Evolutionary conservation across 2,329 filamentous ascomycete species (phyloP), one percentile per base, ranked within the genome.

Genomic region (Colletotrichum simmondsii): DNA sequence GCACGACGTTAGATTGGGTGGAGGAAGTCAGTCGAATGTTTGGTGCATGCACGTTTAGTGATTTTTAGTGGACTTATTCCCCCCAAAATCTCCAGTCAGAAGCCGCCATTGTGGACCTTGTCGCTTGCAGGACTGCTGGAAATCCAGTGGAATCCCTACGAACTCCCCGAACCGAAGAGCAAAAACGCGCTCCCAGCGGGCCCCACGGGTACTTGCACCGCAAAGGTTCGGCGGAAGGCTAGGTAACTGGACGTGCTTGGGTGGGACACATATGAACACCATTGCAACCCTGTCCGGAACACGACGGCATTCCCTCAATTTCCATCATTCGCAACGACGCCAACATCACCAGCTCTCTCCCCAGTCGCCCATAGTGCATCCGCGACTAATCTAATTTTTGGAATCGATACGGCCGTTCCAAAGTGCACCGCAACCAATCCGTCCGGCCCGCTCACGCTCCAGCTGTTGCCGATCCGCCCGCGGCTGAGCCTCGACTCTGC

Each of bases 281-380:
- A 73, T 73, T 73, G 71, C 71, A 71, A 73, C 71, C 71, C 67
- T 71, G 66, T 73, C 71, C 71, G 61, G 71, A 71, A 73, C 66
- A 65, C 66, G 56, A 70, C 71, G 67, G 71, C 71, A 65, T 73
- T 73, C 71, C 66, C 70, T 71, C 61, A 57, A 61, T 65, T 73
- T 73, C 71, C 66, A 73, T 73, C 67, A 26, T 65, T 30, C 66
- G 65, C 67, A 49, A 65, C 60, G 60, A 49, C 42, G 8, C 35
- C 57, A 49, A 56, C 60, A 65, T 65, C 71, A 49, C 66, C 71
- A 73, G 26, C 35, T 49, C 46, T 64, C 30, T 37, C 49, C 49
- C 61, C 22, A 53, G 49, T 61, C 71, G 67, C 61, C 56, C 14
- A 46, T 59, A 58, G 37, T 69, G 52, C 58, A 52, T 24, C 53